Conservation (phyloP, 805 yeast genomes). For the Yamadazyma olivae region DNA sequence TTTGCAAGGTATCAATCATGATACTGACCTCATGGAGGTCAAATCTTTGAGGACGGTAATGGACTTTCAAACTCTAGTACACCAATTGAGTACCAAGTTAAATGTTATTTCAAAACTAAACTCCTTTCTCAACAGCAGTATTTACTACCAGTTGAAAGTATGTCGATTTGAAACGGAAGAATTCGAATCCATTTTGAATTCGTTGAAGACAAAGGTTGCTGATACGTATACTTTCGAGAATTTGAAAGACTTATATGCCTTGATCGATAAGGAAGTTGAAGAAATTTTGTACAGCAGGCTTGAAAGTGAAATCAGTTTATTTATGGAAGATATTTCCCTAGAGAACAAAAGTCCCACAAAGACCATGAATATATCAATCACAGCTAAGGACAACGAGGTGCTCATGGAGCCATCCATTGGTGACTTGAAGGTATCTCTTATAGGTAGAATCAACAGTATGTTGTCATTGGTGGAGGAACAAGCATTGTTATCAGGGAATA, state of each 20-base stretch:
- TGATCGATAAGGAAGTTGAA: constrained; percentile 23
- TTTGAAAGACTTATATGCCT: constrained; percentile 15
- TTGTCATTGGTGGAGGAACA: constrained; percentile 4
- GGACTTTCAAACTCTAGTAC: constrained; percentile 21
- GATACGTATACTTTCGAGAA: constrained; percentile 11
- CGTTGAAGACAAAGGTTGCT: constrained; percentile 5
- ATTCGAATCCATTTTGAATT: constrained; percentile 13
- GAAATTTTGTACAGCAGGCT: constrained; percentile 20
- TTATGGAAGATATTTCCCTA: not conserved
- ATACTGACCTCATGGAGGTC: constrained; percentile 25
- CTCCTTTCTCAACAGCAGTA: constrained; percentile 11
- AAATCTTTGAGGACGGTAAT: constrained; percentile 20
- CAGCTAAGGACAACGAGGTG: constrained; percentile 1
- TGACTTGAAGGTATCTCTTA: constrained; percentile 3
- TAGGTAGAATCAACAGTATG: constrained; percentile 2
- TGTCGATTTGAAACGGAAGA: constrained; percentile 14
- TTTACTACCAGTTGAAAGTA: constrained; percentile 14
- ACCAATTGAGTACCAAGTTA: constrained; percentile 17
- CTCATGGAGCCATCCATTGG: constrained; percentile 7
- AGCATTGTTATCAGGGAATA: not conserved
- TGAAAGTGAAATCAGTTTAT: constrained; percentile 10
- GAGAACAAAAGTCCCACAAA: not conserved
- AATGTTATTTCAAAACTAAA: constrained; percentile 17
- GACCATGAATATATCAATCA: constrained; percentile 1
- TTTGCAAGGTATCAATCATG: constrained; percentile 27